Evolutionary conservation across 139 green algal species (phyloP), one percentile per base, ranked within the genome.

Genomic region (Chlorella sp.): DNA sequence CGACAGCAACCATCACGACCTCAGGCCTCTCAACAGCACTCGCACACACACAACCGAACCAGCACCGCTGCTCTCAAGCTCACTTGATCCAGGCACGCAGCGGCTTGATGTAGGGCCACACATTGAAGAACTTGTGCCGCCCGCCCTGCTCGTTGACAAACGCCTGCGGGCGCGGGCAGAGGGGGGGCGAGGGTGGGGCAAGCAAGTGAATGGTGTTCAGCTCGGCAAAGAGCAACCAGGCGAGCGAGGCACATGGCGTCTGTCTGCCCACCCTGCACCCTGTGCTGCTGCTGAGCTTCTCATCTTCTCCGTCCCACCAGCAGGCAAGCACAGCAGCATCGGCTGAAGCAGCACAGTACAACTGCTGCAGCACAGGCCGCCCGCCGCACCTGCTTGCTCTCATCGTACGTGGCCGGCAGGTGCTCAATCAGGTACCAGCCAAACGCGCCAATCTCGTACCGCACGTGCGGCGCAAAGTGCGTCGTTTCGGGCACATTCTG

Each of bases 71-170:
- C n/a, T 7, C 9, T 21, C 51, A 21, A 15, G 12, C 76, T 60
- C 76, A 82, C 76, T 82, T 82, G 41, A 95, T 93, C 92, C 92
- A 95, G 60, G 68, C 75, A 23, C 81, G 81, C 57, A 95, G 80
- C 65, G 89, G 85, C 86, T 91, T 92, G 17, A 95, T 74, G 75
- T 92, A 95, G 9, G 87, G 90, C 89, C 91, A 95, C 36, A 98
- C 95, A 82, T 93, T 94, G 84, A 93, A 98, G 87, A 98, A 98
- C 64, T 89, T 91, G 88, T 96, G 93, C 63, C 89, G 89, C 38
- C 78, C 83, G 62, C 95, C 95, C 28, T 92, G 91, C 4, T 86
- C 82, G 51, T 89, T 94, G 30, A 94, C 82, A 88, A 94, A 97
- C 28, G 90, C 88, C 85, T 94, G 89, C 41, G 15, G 32, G 26